phyloP scores from a whole-genome alignment of 2,329 filamentous ascomycete genomes.

The Arthrobotrys iridis region DNA sequence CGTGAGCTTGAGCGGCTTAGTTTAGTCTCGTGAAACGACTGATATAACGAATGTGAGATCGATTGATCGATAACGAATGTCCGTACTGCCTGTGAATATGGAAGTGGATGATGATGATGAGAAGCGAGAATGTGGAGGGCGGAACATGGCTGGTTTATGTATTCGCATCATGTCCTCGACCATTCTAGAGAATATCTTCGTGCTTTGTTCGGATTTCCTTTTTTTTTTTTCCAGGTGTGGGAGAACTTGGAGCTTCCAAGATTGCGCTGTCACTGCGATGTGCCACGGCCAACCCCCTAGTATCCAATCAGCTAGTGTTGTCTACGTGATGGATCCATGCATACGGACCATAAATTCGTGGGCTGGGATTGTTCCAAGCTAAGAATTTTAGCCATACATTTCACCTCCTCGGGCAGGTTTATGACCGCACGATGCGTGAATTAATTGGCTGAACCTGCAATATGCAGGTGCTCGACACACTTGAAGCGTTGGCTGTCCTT shows the following conservation, averaged over 20 bases:
- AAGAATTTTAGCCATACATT: constrained; percentile 9
- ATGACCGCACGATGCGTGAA: constrained; percentile 48
- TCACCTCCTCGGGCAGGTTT: constrained; percentile 21
- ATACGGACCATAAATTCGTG: constrained; percentile 44
- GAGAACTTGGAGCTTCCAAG: constrained; percentile 37
- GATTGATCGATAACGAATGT: constrained; percentile 54
- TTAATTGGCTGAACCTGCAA: constrained; percentile 46
- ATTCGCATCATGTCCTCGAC: constrained; percentile 37
- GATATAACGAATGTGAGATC: constrained; percentile 52
- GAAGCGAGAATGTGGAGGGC: constrained; percentile 35
- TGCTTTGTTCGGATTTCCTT: constrained; percentile 21
- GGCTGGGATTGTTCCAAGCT: constrained; percentile 31
- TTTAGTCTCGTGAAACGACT: constrained; percentile 36
- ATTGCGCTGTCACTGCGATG: constrained; percentile 39
- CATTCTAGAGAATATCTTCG: not conserved
- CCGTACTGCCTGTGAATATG: constrained; percentile 34
- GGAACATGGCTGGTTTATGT: constrained; percentile 38
- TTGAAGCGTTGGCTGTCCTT: constrained; percentile 29
- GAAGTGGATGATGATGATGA: constrained; percentile 29
- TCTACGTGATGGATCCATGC: constrained; percentile 28
- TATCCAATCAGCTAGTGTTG: constrained; percentile 17
- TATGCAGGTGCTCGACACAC: constrained; percentile 47
- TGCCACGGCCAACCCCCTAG: constrained; percentile 28
- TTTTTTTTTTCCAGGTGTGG: constrained; percentile 39
- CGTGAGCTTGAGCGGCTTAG: constrained; percentile 20